A percentile compares a stretch with the other conserved stretches of the same genome.
Conservation (phyloP, 176 grass and related monocot species). For the Bromus sterilis region DNA sequence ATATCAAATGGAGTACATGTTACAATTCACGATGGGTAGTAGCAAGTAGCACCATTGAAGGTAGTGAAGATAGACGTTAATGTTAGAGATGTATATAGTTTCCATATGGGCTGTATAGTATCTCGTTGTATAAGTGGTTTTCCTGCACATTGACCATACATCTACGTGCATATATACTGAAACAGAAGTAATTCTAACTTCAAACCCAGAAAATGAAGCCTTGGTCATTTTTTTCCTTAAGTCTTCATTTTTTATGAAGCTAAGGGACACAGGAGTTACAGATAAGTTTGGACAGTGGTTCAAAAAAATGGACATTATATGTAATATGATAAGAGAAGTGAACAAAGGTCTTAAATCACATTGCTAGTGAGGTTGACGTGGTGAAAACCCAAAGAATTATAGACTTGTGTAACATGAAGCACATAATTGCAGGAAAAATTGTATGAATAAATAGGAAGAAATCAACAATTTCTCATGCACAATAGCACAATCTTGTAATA, state of each 20-base stretch:
- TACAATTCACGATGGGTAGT: not conserved
- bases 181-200: not conserved
- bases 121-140: not conserved
- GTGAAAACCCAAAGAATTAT: not conserved
- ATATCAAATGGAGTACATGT: not conserved
- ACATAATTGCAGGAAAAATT: not conserved
- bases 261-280: not conserved
- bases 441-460: not conserved
- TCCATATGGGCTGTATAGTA: not conserved
- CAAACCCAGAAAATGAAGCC: not conserved
- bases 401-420: not conserved
- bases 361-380: not conserved
- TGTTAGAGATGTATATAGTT: not conserved
- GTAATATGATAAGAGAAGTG: not conserved
- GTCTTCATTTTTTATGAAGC: not conserved
- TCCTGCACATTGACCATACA: not conserved
- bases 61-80: not conserved
- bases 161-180: not conserved
- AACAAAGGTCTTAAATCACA: slow-evolving; percentile 6
- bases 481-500: not conserved
- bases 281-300: not conserved
- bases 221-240: not conserved
- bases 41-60: not conserved
- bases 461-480: slow-evolving; percentile 1
- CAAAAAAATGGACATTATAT: not conserved